Percentiles rank a stretch among this genome's conserved stretches.
phyloP scores from a whole-genome alignment of 2,329 filamentous ascomycete species.

The Myriosclerotinia curreyana region DNA sequence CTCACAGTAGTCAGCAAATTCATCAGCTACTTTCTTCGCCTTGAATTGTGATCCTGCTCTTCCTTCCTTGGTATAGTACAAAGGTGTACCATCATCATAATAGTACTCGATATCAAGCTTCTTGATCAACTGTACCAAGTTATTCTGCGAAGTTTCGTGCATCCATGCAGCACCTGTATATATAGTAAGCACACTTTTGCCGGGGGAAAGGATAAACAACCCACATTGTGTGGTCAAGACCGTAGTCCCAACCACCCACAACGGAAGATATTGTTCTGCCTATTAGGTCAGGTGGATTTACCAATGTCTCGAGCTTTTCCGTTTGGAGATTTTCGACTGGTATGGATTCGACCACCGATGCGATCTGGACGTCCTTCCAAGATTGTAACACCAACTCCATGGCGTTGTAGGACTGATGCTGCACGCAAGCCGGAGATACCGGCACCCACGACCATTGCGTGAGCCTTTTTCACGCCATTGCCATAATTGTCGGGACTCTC shows the following conservation, averaged over 20 bases:
- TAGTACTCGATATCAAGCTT: slow-evolving; percentile 45
- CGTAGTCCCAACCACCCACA: slow-evolving; percentile 35
- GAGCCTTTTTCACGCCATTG: slow-evolving; percentile 36
- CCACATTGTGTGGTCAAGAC: slow-evolving; percentile 37
- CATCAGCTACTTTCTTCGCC: slow-evolving; percentile 47
- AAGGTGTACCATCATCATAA: slow-evolving; percentile 45
- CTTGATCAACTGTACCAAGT: slow-evolving; percentile 44
- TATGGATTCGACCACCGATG: slow-evolving; percentile 50
- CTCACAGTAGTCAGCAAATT: slow-evolving; percentile 45
- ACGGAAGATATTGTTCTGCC: slow-evolving; percentile 36
- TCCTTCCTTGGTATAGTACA: slow-evolving; percentile 45
- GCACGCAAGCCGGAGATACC: slow-evolving; percentile 56
- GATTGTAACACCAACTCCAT: slow-evolving; percentile 53
- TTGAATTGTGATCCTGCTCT: slow-evolving; percentile 46
- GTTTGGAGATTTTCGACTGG: slow-evolving; percentile 38
- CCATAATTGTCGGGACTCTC: slow-evolving; percentile 23
- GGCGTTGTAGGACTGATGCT: slow-evolving; percentile 52
- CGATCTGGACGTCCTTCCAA: slow-evolving; percentile 52
- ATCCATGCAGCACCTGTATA: slow-evolving; percentile 45
- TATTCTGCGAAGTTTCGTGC: slow-evolving; percentile 47
- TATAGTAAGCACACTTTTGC: slow-evolving; percentile 32
- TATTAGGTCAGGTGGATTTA: slow-evolving; percentile 40
- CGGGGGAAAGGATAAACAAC: slow-evolving; percentile 35
- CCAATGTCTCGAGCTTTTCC: slow-evolving; percentile 42
- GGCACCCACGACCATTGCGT: slow-evolving; percentile 53